These are phyloP conservation scores for Avena eriantha DNA, from an alignment of 176 grass and related monocot genomes.

Conservation along the genomic window DNA sequence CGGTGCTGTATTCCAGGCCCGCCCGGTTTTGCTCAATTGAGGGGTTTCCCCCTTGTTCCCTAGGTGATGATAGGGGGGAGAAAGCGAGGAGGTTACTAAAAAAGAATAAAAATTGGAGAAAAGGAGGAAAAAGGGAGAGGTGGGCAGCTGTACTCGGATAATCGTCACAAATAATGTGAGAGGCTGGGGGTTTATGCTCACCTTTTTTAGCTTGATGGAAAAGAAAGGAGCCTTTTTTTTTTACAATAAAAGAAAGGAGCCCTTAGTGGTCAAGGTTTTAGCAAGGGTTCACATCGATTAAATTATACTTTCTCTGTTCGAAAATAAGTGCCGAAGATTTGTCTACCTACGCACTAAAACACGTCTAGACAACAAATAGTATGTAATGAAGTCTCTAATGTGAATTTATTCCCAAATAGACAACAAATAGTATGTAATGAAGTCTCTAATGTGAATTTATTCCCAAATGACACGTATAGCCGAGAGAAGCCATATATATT, in stretches of 20 bases:
- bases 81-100: background rate
- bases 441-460: too few species aligned
- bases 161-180: background rate
- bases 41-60: constrained; percentile 25
- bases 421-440: too few species aligned
- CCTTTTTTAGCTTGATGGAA: background rate
- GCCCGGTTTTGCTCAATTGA: background rate
- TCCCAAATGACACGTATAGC: too few species aligned
- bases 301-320: too few species aligned
- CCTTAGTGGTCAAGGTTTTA: background rate
- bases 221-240: too few species aligned
- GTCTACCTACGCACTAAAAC: too few species aligned
- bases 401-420: too few species aligned
- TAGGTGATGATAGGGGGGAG: constrained; percentile 27
- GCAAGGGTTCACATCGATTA: background rate
- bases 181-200: background rate
- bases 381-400: too few species aligned
- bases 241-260: too few species aligned
- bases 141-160: background rate
- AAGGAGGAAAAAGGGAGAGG: constrained; percentile 23
- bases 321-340: too few species aligned
- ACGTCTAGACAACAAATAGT: too few species aligned
- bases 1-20: background rate
- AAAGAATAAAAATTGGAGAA: background rate
- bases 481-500: too few species aligned